Percentiles rank a stretch among this genome's conserved stretches.
These are phyloP conservation scores for Eucalyptus fibrosa DNA, from an alignment of 345 rosid species.

Conservation along the genomic window DNA sequence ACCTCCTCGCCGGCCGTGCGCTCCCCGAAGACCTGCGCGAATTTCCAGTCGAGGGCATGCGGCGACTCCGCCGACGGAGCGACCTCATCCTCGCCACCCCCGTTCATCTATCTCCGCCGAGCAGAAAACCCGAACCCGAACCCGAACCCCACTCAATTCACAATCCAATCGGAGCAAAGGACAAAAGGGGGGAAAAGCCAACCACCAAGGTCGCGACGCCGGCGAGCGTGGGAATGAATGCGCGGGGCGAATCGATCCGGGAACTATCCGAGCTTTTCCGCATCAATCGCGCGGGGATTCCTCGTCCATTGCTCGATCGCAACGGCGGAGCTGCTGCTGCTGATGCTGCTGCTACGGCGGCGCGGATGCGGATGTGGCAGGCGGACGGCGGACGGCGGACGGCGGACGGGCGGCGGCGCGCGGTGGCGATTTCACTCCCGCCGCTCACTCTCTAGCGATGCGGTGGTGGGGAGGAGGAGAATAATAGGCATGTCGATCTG, in stretches of 20 bases:
- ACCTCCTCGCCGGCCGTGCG: slow-evolving; percentile 93
- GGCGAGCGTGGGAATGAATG: neutral
- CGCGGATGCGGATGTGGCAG: neutral
- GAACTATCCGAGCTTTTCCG: neutral
- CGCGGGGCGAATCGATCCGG: neutral
- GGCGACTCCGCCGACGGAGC: slow-evolving; percentile 28
- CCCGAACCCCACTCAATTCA: neutral
- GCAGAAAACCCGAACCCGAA: neutral
- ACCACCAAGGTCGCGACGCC: neutral
- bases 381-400: neutral
- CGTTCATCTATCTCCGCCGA: slow-evolving; percentile 26
- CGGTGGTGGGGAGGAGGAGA: neutral
- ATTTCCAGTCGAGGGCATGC: slow-evolving; percentile 83
- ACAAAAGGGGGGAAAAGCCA: no score
- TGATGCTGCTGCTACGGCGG: neutral
- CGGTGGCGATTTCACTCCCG: neutral
- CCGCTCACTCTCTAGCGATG: neutral
- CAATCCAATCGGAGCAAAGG: neutral
- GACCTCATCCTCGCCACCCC: slow-evolving; percentile 30
- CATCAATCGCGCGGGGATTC: neutral
- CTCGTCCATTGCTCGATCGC: neutral
- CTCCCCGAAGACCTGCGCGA: slow-evolving; percentile 98
- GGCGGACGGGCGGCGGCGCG: neutral
- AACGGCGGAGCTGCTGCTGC: neutral
- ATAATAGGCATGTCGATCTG: neutral